A percentile compares a stretch with the other conserved stretches of the same genome.
Conservation (phyloP, 768 basidiomycete genomes). For the Leccinum subgranulosum region DNA sequence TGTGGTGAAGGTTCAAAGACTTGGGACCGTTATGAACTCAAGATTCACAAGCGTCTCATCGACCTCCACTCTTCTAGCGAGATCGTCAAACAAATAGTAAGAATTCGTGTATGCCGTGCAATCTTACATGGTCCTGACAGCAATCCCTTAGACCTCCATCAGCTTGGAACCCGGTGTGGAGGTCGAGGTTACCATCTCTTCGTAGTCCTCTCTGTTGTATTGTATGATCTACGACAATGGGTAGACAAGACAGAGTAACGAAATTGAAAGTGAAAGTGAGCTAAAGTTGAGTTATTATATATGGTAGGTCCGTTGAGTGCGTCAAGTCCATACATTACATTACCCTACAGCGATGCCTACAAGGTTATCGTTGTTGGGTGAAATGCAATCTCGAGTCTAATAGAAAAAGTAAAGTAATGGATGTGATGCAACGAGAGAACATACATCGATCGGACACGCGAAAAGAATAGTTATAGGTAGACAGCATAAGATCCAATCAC, state of each 20-base stretch:
- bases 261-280: background rate
- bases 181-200: slow-evolving; percentile 96
- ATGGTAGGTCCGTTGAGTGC: slow-evolving; percentile 10
- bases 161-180: slow-evolving; percentile 99
- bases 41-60: slow-evolving; percentile 99
- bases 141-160: slow-evolving; percentile 77
- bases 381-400: slow-evolving; percentile 5
- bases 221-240: slow-evolving; percentile 5
- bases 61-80: slow-evolving; percentile 98
- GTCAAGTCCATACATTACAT: slow-evolving; percentile 15
- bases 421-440: slow-evolving; percentile 6
- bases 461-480: slow-evolving; percentile 44
- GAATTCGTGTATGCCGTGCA: slow-evolving; percentile 30
- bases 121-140: slow-evolving; percentile 1
- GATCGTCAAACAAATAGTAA: slow-evolving; percentile 99
- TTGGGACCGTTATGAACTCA: slow-evolving; percentile 99
- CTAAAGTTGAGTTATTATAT: slow-evolving; percentile 1
- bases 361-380: slow-evolving; percentile 15
- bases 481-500: slow-evolving; percentile 78
- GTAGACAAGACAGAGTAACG: background rate
- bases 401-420: background rate
- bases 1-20: slow-evolving; percentile 99
- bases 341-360: slow-evolving; percentile 11
- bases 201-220: slow-evolving; percentile 34
- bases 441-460: slow-evolving; percentile 6